phyloP scores from a whole-genome alignment of 2,329 filamentous ascomycete genomes.

The Moelleriella libera region DNA sequence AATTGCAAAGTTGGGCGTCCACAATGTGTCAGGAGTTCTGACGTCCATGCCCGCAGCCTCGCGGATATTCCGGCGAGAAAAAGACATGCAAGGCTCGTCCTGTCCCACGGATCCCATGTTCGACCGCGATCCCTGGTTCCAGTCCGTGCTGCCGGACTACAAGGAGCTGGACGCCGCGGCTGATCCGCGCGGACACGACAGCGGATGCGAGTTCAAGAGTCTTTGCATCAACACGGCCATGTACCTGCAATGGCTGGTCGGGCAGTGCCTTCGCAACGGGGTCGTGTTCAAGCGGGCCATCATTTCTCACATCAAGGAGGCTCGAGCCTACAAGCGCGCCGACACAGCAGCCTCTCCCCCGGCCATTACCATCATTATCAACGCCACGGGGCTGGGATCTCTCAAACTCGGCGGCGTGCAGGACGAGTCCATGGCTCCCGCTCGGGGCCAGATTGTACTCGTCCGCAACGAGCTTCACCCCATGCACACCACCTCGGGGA shows the following conservation, averaged over 20 bases:
- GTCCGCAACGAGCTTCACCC: slow-evolving; percentile 63
- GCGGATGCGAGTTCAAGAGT: slow-evolving; percentile 63
- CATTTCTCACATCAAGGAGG: slow-evolving; percentile 60
- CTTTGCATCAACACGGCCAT: slow-evolving; percentile 85
- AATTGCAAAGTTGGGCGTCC: no score
- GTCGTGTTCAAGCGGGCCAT: slow-evolving; percentile 50
- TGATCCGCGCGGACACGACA: slow-evolving; percentile 51
- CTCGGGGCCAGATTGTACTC: slow-evolving; percentile 70
- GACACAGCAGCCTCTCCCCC: slow-evolving; percentile 29
- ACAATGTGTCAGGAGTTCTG: no score
- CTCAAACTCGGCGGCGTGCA: slow-evolving; percentile 66
- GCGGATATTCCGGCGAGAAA: slow-evolving; percentile 39
- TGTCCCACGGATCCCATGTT: slow-evolving; percentile 47
- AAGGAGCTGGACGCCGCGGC: slow-evolving; percentile 42
- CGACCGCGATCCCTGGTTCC: slow-evolving; percentile 58
- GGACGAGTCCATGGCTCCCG: slow-evolving; percentile 60
- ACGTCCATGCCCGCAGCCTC: slow-evolving; percentile 15
- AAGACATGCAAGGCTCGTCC: slow-evolving; percentile 34
- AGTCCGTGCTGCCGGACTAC: slow-evolving; percentile 57
- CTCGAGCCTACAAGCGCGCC: slow-evolving; percentile 22
- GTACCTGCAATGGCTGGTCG: slow-evolving; percentile 75
- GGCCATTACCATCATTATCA: slow-evolving; percentile 55
- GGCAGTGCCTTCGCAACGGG: slow-evolving; percentile 63
- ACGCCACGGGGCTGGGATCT: slow-evolving; percentile 71
- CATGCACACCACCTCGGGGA: slow-evolving; percentile 59